Evolutionary conservation across 2,329 filamentous ascomycete species (phyloP).

Genomic region (Calonectria honghensis): DNA sequence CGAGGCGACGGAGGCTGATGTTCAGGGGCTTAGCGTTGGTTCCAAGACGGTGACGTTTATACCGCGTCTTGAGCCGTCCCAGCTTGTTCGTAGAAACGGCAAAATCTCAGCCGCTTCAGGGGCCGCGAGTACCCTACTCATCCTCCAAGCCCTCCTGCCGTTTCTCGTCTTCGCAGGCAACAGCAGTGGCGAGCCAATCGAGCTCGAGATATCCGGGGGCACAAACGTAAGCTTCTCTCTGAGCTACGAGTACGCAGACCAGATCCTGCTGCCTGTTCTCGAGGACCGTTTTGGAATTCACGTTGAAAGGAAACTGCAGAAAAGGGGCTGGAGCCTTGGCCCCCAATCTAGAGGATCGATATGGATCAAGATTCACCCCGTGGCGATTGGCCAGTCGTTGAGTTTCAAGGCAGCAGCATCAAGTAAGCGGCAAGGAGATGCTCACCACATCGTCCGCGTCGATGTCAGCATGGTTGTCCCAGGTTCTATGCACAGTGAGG

Average conservation of each 20-base stretch:
- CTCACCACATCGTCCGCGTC: conserved; percentile 65
- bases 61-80: conserved; percentile 63
- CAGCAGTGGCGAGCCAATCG: conserved; percentile 64
- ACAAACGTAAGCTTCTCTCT: conserved; percentile 76
- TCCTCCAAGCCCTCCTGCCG: conserved; percentile 77
- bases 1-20: conserved; percentile 69
- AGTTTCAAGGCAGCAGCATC: conserved; percentile 56
- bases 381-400: conserved; percentile 61
- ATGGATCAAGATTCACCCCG: conserved; percentile 63
- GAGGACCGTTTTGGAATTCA: conserved; percentile 69
- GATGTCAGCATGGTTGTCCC: conserved; percentile 73
- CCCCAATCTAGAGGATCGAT: conserved; percentile 64
- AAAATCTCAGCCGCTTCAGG: conserved; percentile 69
- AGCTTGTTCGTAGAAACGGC: conserved; percentile 65
- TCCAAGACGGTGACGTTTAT: conserved; percentile 70
- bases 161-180: conserved; percentile 74
- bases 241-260: conserved; percentile 78
- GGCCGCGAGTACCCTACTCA: conserved; percentile 73
- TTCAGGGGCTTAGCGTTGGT: conserved; percentile 70
- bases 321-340: conserved; percentile 72
- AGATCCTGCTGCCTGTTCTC: conserved; percentile 74
- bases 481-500: conserved; percentile 61
- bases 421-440: conserved; percentile 50
- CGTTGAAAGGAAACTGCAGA: conserved; percentile 66
- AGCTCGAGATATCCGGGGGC: conserved; percentile 73